These are phyloP conservation scores for Apophysomyces ossiformis DNA, from an alignment of 371 early-diverging fungal species.

Conservation along the genomic window DNA sequence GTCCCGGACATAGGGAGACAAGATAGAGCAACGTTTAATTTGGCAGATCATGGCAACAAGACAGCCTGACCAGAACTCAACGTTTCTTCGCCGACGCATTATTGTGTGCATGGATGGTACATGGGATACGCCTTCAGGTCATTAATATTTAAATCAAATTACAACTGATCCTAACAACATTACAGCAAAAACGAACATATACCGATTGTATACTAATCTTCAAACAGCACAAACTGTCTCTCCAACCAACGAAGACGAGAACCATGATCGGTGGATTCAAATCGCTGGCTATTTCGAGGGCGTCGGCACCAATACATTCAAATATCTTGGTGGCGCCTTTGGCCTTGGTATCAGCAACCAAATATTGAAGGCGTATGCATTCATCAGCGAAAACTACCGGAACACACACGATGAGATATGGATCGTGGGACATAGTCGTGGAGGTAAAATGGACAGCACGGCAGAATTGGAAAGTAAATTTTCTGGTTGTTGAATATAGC, in stretches of 20 bases:
- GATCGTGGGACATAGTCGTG: slow-evolving; percentile 43
- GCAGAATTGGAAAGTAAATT: background rate
- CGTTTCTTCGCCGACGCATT: slow-evolving; percentile 23
- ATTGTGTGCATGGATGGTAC: slow-evolving; percentile 48
- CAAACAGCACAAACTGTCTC: slow-evolving; percentile 8
- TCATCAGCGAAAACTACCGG: slow-evolving; percentile 27
- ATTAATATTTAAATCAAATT: background rate
- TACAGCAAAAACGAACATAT: slow-evolving; percentile 41
- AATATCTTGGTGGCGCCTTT: slow-evolving; percentile 37
- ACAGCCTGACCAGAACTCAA: background rate
- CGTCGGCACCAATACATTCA: slow-evolving; percentile 23
- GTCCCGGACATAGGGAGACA: background rate
- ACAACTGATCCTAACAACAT: background rate
- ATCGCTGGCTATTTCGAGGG: slow-evolving; percentile 32
- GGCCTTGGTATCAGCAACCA: slow-evolving; percentile 43
- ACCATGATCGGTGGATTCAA: slow-evolving; percentile 25
- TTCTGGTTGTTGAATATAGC: slow-evolving; percentile 18
- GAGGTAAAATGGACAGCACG: slow-evolving; percentile 28
- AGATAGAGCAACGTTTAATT: background rate
- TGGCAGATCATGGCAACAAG: slow-evolving; percentile 5
- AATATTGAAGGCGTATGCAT: slow-evolving; percentile 36
- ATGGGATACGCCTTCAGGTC: slow-evolving; percentile 47
- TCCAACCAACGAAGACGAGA: background rate
- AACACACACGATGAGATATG: slow-evolving; percentile 39
- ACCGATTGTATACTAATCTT: slow-evolving; percentile 24